A percentile compares a stretch with the other conserved stretches of the same genome.
Evolutionary conservation across 2,329 filamentous ascomycete species (phyloP).

Genomic region (Magnaporthales sp.): DNA sequence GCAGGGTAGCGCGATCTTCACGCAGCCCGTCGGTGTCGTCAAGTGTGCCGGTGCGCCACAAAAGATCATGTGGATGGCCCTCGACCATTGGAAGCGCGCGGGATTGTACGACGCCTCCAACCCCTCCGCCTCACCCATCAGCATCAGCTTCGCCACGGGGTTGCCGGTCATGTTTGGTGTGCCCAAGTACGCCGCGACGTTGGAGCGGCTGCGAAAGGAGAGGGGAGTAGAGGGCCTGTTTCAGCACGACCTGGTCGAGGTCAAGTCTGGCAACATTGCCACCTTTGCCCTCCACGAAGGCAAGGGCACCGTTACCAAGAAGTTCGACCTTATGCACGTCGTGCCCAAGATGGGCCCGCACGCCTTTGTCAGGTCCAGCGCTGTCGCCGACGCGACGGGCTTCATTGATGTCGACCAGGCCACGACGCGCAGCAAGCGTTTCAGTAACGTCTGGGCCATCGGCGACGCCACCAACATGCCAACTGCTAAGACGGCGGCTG

Average conservation of each 20-base stretch:
- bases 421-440: slow-evolving; percentile 44
- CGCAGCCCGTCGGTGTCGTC: slow-evolving; percentile 47
- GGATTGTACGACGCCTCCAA: slow-evolving; percentile 38
- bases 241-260: slow-evolving; percentile 43
- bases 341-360: slow-evolving; percentile 52
- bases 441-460: slow-evolving; percentile 47
- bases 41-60: slow-evolving; percentile 56
- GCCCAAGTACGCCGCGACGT: slow-evolving; percentile 46
- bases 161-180: slow-evolving; percentile 51
- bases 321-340: slow-evolving; percentile 48
- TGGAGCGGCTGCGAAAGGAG: slow-evolving; percentile 44
- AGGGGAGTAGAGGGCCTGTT: slow-evolving; percentile 49
- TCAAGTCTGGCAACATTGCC: slow-evolving; percentile 41
- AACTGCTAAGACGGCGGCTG: slow-evolving; percentile 40
- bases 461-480: slow-evolving; percentile 52
- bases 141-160: slow-evolving; percentile 46
- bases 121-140: slow-evolving; percentile 31
- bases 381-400: slow-evolving; percentile 44
- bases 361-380: slow-evolving; percentile 41
- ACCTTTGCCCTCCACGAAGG: slow-evolving; percentile 31
- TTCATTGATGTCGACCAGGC: slow-evolving; percentile 48
- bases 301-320: slow-evolving; percentile 28
- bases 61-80: slow-evolving; percentile 53
- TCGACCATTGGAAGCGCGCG: slow-evolving; percentile 47
- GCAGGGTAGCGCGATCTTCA: slow-evolving; percentile 47